Base-by-base conservation (phyloP, 202 grass and related monocot genomes). In the Carex sylvatica region DNA sequence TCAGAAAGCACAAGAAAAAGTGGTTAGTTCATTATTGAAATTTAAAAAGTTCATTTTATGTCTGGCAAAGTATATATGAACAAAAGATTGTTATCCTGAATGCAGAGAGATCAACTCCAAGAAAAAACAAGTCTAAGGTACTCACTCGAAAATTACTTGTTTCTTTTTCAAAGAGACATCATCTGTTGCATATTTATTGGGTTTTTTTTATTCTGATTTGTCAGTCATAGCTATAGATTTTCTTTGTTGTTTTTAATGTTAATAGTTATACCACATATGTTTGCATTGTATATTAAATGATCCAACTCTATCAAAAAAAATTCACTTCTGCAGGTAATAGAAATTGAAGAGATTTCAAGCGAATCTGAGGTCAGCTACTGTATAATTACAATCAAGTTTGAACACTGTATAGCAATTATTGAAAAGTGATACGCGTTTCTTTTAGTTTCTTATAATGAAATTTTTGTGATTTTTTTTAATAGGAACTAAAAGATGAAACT, bases 331-430 rank as follows among this genome's bases (percentile, higher is more conserved):
- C 81, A 92, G 93, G 74, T 86, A 68, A 80, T 70, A 31, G 84
- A 95, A 76, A 84, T 85, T 23, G 83, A 98, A 88, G 86, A 85
- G 78, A 78, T 88, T 5, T 95, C 87, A 60, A 87, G 72, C 76
- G 87, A 84, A 53, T 86, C 91, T 52, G 82, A 93, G 89, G 91
- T 86, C 20, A 47, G 42, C 18, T 78, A 36, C 46, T 46, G 15
- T 40, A 73, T 82, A 52, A 51, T 28, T 91, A 26, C 18, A 65
- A 49, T 55, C 15, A 33, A 35, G 20, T 81, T 55, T 47, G 7
- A 55, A 40, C 19, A 47, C 20, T 15, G 24, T 24, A 52, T 47
- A 61, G 36, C 59, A 36, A 30, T 79, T 24, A 76, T 67, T 84
- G 20, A 24, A 38, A 20, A 60, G 23, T 33, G 19, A 13, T 59